phyloP scores from a whole-genome alignment of 2,329 filamentous ascomycete species.

The Colletotrichum trifolii region DNA sequence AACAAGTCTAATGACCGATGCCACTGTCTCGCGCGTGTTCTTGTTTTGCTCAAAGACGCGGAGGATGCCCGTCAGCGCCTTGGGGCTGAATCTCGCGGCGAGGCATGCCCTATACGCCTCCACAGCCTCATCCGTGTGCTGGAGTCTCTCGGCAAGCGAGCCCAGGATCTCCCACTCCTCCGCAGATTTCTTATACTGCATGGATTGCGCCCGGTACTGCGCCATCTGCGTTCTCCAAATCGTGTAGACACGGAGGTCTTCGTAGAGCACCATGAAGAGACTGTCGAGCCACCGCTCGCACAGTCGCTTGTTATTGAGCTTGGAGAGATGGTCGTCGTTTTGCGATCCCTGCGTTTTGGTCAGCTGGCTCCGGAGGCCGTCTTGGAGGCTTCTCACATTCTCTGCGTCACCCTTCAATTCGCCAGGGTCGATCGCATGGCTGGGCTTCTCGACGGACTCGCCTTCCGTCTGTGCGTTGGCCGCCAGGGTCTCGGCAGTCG shows the following conservation, averaged over 20 bases:
- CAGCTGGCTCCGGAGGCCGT: neutral
- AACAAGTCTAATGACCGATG: conserved; percentile 88
- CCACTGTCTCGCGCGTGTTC: conserved; percentile 83
- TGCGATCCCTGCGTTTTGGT: conserved; percentile 62
- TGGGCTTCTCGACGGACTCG: conserved; percentile 77
- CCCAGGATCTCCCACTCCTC: conserved; percentile 99
- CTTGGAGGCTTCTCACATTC: conserved; percentile 61
- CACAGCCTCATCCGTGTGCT: conserved; percentile 89
- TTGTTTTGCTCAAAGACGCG: conserved; percentile 81
- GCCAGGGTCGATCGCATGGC: conserved; percentile 80
- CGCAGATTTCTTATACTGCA: conserved; percentile 95
- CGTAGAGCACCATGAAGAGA: conserved; percentile 98
- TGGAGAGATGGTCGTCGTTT: conserved; percentile 80
- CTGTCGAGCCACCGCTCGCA: conserved; percentile 99
- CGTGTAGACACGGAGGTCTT: conserved; percentile 97
- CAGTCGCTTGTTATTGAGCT: conserved; percentile 95
- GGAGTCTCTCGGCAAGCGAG: conserved; percentile 89
- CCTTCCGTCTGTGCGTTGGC: conserved; percentile 47
- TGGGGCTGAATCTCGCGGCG: conserved; percentile 89
- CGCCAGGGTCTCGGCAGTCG: conserved; percentile 42
- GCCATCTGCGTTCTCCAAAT: conserved; percentile 99
- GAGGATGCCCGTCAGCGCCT: conserved; percentile 87
- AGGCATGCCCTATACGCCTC: conserved; percentile 94
- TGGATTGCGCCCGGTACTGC: conserved; percentile 90
- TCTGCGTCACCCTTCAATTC: conserved; percentile 81